Evolutionary conservation across 2,329 filamentous ascomycete genomes (phyloP).

Genomic region (Penicillium sp.): DNA sequence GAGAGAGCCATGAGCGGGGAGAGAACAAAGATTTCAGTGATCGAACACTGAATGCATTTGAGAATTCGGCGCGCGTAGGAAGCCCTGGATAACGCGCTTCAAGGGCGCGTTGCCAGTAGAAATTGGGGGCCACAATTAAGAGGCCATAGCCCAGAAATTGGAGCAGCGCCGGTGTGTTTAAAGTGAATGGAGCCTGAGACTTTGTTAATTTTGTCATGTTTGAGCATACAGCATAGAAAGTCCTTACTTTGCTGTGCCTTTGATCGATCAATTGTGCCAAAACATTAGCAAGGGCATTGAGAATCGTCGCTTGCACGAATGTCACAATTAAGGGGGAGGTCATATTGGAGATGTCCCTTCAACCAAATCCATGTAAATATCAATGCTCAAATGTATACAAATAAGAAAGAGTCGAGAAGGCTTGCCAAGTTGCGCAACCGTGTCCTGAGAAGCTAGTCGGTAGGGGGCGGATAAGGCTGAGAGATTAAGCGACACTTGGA

Average conservation of each 20-base stretch:
- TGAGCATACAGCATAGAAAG: neutral
- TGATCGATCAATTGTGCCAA: no score
- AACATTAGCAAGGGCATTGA: slow-evolving; percentile 30
- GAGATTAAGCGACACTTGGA: slow-evolving; percentile 1
- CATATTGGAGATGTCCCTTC: slow-evolving; percentile 10
- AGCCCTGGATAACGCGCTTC: slow-evolving; percentile 71
- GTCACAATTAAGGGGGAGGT: slow-evolving; percentile 34
- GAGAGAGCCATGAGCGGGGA: slow-evolving; percentile 10
- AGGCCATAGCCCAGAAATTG: slow-evolving; percentile 75
- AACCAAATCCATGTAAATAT: slow-evolving; percentile 9
- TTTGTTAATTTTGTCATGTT: slow-evolving; percentile 4
- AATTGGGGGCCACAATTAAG: slow-evolving; percentile 76
- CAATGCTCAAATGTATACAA: neutral
- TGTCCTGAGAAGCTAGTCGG: slow-evolving; percentile 16
- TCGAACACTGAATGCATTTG: slow-evolving; percentile 11
- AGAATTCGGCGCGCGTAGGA: slow-evolving; percentile 33
- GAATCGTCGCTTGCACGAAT: slow-evolving; percentile 36
- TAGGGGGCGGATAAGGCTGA: neutral
- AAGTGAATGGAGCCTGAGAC: slow-evolving; percentile 54
- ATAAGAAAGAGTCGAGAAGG: neutral
- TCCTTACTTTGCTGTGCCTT: slow-evolving; percentile 23
- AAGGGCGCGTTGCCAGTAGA: slow-evolving; percentile 78
- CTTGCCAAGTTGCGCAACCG: slow-evolving; percentile 22
- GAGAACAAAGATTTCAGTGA: slow-evolving; percentile 9
- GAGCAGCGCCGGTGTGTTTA: slow-evolving; percentile 67